Percentiles rank a stretch among this genome's conserved stretches.
These are phyloP conservation scores for Pyronema omphalodes DNA, from an alignment of 495 filamentous ascomycete species.

Conservation along the genomic window DNA sequence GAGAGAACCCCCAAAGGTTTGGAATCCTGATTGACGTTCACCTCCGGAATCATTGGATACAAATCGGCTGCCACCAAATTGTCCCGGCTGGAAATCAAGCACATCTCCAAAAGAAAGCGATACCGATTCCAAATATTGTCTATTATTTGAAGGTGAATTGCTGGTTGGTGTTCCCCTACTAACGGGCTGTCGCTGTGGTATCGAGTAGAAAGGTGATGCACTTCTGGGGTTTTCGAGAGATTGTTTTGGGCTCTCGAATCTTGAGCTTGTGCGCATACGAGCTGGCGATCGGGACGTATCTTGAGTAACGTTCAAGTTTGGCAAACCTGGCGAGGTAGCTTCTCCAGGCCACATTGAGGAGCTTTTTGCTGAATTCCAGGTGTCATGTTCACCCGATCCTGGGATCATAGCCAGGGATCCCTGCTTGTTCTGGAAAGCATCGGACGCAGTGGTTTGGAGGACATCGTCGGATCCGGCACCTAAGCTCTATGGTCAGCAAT, in stretches of 20 bases:
- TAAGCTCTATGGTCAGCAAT: neutral
- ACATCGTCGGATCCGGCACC: neutral
- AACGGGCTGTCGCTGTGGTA: conserved; percentile 20
- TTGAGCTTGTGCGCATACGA: conserved; percentile 18
- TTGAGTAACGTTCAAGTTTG: conserved; percentile 14
- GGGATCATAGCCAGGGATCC: conserved; percentile 21
- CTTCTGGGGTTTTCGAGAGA: conserved; percentile 18
- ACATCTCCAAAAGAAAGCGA: conserved; percentile 21
- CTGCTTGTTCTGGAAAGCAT: conserved; percentile 21
- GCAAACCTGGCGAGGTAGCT: conserved; percentile 19
- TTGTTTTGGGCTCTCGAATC: conserved; percentile 22
- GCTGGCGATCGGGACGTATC: conserved; percentile 22
- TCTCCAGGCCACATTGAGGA: conserved; percentile 14
- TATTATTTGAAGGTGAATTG: conserved; percentile 18
- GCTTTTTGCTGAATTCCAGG: conserved; percentile 16
- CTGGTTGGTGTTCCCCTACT: conserved; percentile 17
- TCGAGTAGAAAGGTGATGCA: conserved; percentile 22
- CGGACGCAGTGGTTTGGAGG: neutral
- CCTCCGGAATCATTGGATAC: conserved; percentile 3
- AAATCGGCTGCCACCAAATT: conserved; percentile 14
- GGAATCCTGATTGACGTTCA: conserved; percentile 11
- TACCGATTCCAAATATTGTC: conserved; percentile 20
- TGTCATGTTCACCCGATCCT: conserved; percentile 21
- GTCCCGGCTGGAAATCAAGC: conserved; percentile 20
- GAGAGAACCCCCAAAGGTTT: conserved; percentile 14